Evolutionary conservation across 352 stramenopile genomes (phyloP).

Genomic region (Phytopythium delawarense): DNA sequence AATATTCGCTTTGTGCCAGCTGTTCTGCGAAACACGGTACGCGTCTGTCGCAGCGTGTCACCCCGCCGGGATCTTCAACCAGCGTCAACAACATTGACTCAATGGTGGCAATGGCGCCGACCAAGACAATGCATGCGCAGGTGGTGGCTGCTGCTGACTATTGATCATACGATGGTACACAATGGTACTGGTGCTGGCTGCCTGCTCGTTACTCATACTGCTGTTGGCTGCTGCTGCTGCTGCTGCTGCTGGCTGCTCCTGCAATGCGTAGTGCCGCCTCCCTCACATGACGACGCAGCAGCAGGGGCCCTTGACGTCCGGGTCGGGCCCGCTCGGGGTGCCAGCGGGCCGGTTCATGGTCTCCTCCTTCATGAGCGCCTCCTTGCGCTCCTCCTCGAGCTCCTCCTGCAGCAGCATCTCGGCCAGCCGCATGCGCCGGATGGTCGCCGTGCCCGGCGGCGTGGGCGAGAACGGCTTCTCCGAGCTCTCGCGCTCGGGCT

Average conservation of each 20-base stretch:
- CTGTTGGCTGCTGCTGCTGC: too few relatives aligned
- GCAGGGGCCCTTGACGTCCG: constrained; percentile 35
- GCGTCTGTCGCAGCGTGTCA: background rate
- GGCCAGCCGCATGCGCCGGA: constrained; percentile 63
- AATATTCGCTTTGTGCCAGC: background rate
- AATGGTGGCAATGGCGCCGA: too few relatives aligned
- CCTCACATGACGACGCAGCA: constrained; percentile 64
- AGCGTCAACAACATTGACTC: too few relatives aligned
- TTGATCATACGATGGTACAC: too few relatives aligned
- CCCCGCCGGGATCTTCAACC: background rate
- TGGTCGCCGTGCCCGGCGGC: constrained; percentile 49
- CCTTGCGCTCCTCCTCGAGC: constrained; percentile 48
- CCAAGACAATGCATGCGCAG: too few relatives aligned
- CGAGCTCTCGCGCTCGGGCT: constrained; percentile 27
- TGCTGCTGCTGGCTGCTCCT: too few relatives aligned
- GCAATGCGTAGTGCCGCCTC: background rate
- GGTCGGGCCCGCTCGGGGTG: constrained; percentile 20
- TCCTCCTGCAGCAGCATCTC: constrained; percentile 58
- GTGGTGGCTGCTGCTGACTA: too few relatives aligned
- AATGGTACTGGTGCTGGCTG: too few relatives aligned
- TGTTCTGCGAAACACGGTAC: constrained; percentile 1
- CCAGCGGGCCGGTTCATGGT: constrained; percentile 27
- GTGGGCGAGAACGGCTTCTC: constrained; percentile 67
- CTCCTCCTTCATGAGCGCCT: constrained; percentile 53
- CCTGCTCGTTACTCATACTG: too few relatives aligned